Base-by-base conservation (phyloP, 495 filamentous ascomycete species). In the Darksidea phi region DNA sequence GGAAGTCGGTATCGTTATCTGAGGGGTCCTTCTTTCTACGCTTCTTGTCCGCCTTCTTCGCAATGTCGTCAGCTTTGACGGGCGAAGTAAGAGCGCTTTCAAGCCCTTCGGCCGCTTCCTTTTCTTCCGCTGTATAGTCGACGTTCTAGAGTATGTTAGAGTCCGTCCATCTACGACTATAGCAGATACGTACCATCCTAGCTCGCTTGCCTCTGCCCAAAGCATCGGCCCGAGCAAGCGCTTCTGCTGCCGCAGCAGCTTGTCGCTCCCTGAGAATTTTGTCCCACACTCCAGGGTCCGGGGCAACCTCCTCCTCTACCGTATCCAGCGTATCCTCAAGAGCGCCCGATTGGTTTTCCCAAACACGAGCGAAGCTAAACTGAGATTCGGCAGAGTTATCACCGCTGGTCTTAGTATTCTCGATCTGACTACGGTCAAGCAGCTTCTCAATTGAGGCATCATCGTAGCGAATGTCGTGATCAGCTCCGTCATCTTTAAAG, bases 281-380 rank as follows among this genome's bases (percentile, higher is more conserved):
- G 24, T 95, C 91, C 94, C 94, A 98, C 1, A 94, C 81, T 20
- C 81, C 82, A n/a, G 78, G 72, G 69, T 85, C 84, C 0, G 77
- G 73, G 1, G 73, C 63, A 0, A 72, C 64, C 11, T 82, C 77
- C 1, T 78, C 77, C 34, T 84, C 81, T 1, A 75, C 64, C 18
- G 84, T 81, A 28, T 82, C 69, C 12, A 88, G 67, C 2, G 81
- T 76, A 13, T 86, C 86, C 17, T 84, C 82, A 0, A 89, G 70
- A n/a, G 80, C 73, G 5, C 76, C 79, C 57, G 84, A 81, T 15
- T 95, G 88, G 68, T 95, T 95, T 11, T 85, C 88, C 94, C 94
- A 98, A 2, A 98, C 87, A 20, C 91, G 82, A 48, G 94, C 95
- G 72, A 91, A 90, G 38, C 86, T 91, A 75, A 97, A 98, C 48